Evolutionary conservation across 2,329 filamentous ascomycete genomes (phyloP).

Genomic region (Simplicillium sp.): DNA sequence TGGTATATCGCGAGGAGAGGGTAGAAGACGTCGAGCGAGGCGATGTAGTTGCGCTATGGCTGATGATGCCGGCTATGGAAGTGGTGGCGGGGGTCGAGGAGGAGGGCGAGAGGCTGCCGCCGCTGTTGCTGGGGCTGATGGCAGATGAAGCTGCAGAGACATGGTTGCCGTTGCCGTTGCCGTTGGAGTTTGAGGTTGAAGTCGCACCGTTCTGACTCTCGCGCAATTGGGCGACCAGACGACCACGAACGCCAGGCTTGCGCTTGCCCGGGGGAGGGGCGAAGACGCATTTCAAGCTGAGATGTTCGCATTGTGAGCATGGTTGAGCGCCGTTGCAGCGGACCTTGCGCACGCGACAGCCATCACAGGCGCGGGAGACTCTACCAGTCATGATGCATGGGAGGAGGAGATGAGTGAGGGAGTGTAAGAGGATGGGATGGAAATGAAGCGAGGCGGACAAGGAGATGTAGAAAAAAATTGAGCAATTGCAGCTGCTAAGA

Average conservation of each 20-base stretch:
- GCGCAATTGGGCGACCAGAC: slow-evolving; percentile 24
- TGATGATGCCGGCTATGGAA: slow-evolving; percentile 16
- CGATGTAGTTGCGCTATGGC: slow-evolving; percentile 5
- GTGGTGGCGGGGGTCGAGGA: slow-evolving; percentile 10
- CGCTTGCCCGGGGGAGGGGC: slow-evolving; percentile 21
- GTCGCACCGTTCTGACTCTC: slow-evolving; percentile 8
- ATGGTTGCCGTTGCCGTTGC: not conserved
- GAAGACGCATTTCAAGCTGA: slow-evolving; percentile 23
- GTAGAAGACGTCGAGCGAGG: slow-evolving; percentile 1
- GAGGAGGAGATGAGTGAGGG: not conserved
- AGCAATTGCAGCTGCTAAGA: too few relatives aligned
- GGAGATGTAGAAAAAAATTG: too few relatives aligned
- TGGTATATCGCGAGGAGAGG: slow-evolving; percentile 11
- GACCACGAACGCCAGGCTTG: slow-evolving; percentile 22
- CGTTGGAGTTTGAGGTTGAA: slow-evolving; percentile 1
- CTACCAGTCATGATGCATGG: slow-evolving; percentile 2
- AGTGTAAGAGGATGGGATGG: not conserved
- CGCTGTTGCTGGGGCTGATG: slow-evolving; percentile 1
- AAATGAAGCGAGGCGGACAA: too few relatives aligned
- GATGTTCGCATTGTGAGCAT: slow-evolving; percentile 25
- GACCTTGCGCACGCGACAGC: slow-evolving; percentile 27
- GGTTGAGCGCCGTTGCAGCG: slow-evolving; percentile 23
- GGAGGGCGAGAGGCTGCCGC: slow-evolving; percentile 7
- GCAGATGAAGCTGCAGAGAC: not conserved
- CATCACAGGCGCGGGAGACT: slow-evolving; percentile 21